Evolutionary conservation across 2,329 filamentous ascomycete genomes (phyloP).

Genomic region (Akanthomyces lecanii): DNA sequence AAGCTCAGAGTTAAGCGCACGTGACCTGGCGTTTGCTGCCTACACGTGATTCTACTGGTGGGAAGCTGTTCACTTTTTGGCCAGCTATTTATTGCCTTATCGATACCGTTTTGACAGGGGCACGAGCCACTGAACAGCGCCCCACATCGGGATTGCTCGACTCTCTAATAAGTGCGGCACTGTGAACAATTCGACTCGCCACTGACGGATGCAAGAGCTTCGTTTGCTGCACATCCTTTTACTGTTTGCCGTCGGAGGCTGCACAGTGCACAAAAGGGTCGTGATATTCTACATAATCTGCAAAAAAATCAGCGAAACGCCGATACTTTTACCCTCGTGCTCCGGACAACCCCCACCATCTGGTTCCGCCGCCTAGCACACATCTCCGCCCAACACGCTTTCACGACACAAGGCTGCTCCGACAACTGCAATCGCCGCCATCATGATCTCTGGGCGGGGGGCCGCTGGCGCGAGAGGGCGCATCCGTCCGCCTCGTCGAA

Average conservation of each 20-base stretch:
- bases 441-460: slow-evolving; percentile 48
- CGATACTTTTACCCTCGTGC: too few relatives aligned
- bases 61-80: not conserved
- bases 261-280: not conserved
- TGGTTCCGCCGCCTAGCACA: not conserved
- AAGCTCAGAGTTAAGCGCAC: not conserved
- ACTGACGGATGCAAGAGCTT: not conserved
- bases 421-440: slow-evolving; percentile 1
- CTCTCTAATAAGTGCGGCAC: not conserved
- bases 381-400: not conserved
- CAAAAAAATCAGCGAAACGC: not conserved
- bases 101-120: not conserved
- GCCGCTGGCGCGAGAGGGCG: slow-evolving; percentile 37
- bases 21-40: not conserved
- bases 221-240: not conserved
- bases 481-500: slow-evolving; percentile 41
- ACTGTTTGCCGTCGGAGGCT: not conserved
- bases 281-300: not conserved
- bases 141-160: slow-evolving; percentile 2
- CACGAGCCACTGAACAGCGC: not conserved
- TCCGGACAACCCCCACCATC: not conserved
- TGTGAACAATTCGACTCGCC: not conserved
- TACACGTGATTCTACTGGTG: slow-evolving; percentile 5
- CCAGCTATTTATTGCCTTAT: not conserved
- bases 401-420: not conserved